Evolutionary conservation across 2,329 filamentous ascomycete genomes (phyloP), one percentile per base, ranked within the genome.

Genomic region (Beauveria sp.): DNA sequence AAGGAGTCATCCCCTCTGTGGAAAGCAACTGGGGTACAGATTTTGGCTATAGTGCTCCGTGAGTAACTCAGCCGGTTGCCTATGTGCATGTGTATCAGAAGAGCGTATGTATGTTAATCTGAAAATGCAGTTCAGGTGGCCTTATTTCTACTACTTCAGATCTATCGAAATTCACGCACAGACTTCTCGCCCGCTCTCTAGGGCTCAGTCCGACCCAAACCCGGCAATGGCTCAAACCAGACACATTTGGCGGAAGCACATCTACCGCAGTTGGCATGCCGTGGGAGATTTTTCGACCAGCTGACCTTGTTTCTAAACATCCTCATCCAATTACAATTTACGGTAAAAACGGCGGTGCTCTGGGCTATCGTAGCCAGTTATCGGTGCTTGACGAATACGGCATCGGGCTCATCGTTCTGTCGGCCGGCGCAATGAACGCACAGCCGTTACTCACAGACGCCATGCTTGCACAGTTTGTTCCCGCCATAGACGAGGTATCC

Each of bases 341-440:
- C 40, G 70, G 67, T 1, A 77, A 76, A 60, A 69, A 69, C 3
- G 75, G 74, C 12, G 73, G 70, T 3, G 72, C 74, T 0, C 65
- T 68, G 18, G 69, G 67, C 3, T 76, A 76, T 26, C 68, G 70
- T 20, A 71, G 71, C n/a, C 74, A 76, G 26, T 51, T 76, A 0
- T 67, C 67, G 3, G 45, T 75, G 0, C 59, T 76, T 2, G 74
- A 76, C 20, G 72, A 75, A 31, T 75, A 75, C 31, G 73, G 74
- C n/a, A 28, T 57, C 16, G 54, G 43, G 4, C 18, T 57, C 28
- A 20, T 40, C 6, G 54, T 49, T n/a, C 31, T 57, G 18, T 46
- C 51, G 34, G 50, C 50, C 8, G 50, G 50, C 10, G 22, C 28
- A 31, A 31, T 31, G 28, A 10, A 31, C 9, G 28, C 28, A 31